A percentile compares a stretch with the other conserved stretches of the same genome.
These are phyloP conservation scores for Fusarium sp. DNA, from an alignment of 2,329 filamentous ascomycete species.

Conservation along the genomic window DNA sequence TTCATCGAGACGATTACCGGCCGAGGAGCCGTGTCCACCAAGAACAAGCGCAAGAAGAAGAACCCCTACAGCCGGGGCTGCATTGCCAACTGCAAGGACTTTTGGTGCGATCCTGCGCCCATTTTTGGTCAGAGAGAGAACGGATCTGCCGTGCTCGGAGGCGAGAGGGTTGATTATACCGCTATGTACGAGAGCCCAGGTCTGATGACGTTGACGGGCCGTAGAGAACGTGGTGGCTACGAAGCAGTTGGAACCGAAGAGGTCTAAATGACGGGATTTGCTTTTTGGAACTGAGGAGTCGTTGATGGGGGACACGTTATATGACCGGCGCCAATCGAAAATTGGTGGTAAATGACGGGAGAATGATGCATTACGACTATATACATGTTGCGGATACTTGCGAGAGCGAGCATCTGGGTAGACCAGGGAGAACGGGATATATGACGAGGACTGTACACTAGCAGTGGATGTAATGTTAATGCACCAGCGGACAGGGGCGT, in stretches of 20 bases:
- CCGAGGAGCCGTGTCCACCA: conserved; percentile 72
- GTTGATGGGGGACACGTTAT: conserved; percentile 18
- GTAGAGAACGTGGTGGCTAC: conserved; percentile 67
- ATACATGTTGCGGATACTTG: conserved; percentile 25
- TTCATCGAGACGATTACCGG: conserved; percentile 94
- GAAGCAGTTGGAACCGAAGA: conserved; percentile 71
- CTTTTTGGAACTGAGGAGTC: conserved; percentile 15
- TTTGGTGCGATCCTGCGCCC: conserved; percentile 92
- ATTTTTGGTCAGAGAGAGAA: conserved; percentile 80
- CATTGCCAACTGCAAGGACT: conserved; percentile 92
- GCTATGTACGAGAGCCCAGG: conserved; percentile 87
- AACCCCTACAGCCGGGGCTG: conserved; percentile 91
- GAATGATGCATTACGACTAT: conserved; percentile 33
- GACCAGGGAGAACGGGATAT: conserved; percentile 10
- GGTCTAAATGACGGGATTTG: conserved; percentile 41
- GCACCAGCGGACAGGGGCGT: neutral
- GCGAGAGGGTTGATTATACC: conserved; percentile 85
- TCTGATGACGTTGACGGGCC: conserved; percentile 68
- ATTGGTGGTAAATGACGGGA: conserved; percentile 34
- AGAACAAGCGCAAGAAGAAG: conserved; percentile 65
- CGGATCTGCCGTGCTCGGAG: conserved; percentile 80
- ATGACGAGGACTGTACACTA: conserved; percentile 37
- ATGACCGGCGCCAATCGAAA: conserved; percentile 19
- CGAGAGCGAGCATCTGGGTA: conserved; percentile 29
- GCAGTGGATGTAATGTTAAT: conserved; percentile 40